Percentiles rank a stretch among this genome's conserved stretches.
phyloP scores from a whole-genome alignment of 345 rosid species.

The Physaria fendleri region DNA sequence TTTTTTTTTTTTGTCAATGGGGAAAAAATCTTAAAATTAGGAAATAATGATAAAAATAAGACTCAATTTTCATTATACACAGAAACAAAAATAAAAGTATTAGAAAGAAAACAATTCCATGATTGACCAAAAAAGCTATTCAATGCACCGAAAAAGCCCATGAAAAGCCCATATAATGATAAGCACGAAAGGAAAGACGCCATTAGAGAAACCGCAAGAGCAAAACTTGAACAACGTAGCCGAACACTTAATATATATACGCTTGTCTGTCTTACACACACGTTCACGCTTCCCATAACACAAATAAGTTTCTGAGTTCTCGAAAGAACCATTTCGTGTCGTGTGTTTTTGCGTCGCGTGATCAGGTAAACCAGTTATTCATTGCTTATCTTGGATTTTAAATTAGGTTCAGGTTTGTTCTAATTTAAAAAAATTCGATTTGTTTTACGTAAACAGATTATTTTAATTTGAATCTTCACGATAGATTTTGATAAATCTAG shows the following conservation, averaged over 20 bases:
- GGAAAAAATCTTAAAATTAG: neutral
- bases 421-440: neutral
- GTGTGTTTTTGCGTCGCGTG: constrained; percentile 1
- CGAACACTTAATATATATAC: neutral
- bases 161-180: constrained; percentile 6
- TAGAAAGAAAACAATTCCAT: neutral
- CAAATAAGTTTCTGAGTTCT: neutral
- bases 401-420: neutral
- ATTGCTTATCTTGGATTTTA: neutral
- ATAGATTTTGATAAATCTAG: neutral
- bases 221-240: neutral
- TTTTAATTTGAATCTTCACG: neutral
- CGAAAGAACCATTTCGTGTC: constrained; percentile 1
- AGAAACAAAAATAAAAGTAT: neutral
- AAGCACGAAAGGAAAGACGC: neutral
- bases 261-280: neutral
- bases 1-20: no score
- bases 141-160: no score
- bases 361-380: neutral
- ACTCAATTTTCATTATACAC: neutral
- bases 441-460: neutral
- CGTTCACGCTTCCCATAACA: neutral
- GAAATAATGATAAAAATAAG: neutral
- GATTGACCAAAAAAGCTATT: neutral
- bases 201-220: neutral